Base-by-base conservation (phyloP, 495 filamentous ascomycete genomes). In the Platismatia glauca region DNA sequence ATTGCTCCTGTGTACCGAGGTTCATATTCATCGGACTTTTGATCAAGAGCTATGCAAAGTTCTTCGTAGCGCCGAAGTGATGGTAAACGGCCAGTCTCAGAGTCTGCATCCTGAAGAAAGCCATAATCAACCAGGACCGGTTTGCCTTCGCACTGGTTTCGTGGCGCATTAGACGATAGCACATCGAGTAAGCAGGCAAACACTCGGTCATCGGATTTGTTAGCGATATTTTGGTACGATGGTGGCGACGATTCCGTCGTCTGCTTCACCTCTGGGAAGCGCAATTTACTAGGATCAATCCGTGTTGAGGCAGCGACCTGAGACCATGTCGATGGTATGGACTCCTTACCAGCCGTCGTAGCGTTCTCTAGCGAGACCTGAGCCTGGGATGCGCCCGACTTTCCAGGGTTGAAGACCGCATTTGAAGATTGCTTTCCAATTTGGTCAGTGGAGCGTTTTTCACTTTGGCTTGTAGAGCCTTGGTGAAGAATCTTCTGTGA, bases 71-170 rank as follows among this genome's bases (percentile, higher is more conserved):
- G 77, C 57, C 82, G 76, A 74, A 84, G 78, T 8, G 86, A 80
- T 15, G 84, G 84, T 55, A 81, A 77, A 37, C 87, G 83, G 29
- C 81, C 84, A 5, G 85, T 87, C 29, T 76, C 75, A 12, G 83
- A 78, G 70, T 86, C 88, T 52, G 83, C 81, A 18, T 82, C 71
- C 66, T 89, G 85, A 65, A 84, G 87, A 2, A 76, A 71, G 12
- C 83, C 85, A 65, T 86, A 87, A 67, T 90, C 87, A 20, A 90
- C 74, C 20, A 89, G 75, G 7, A 90, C 78, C 16, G 86, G 84
- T 22, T 33, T 64, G 22, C 57, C 33, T 55, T 27, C 34, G 15
- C 2, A 53, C 15, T 53, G 50, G 16, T 53, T 53, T 33, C 13
- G 29, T 31, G 50, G 27, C 27, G 50, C 29, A 20, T 20, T 53